These are phyloP conservation scores for Chamaecrista fasciculata DNA, from an alignment of 306 rosid species.

Conservation along the genomic window DNA sequence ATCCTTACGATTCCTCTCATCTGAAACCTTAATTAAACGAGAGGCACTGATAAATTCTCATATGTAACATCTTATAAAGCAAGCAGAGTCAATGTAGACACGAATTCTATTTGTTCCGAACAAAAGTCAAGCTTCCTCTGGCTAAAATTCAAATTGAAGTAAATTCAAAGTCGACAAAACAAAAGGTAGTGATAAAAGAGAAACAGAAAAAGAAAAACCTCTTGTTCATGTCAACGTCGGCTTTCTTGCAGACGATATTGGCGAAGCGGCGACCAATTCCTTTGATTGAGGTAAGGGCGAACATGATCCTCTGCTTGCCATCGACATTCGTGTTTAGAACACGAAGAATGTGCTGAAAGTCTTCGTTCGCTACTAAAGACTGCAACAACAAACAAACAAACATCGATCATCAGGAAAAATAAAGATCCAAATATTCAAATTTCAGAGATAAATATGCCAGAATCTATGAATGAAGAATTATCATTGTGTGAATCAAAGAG, in stretches of 20 bases:
- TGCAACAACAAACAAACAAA: background rate
- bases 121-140: background rate
- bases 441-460: background rate
- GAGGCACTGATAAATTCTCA: background rate
- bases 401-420: background rate
- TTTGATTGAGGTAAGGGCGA: constrained; percentile 15
- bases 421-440: too few relatives aligned
- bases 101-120: too few relatives aligned
- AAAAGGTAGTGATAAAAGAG: background rate
- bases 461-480: background rate
- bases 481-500: background rate
- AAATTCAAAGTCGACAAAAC: background rate
- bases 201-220: background rate
- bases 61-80: background rate
- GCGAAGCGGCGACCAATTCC: constrained; percentile 26
- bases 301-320: constrained; percentile 18
- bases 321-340: constrained; percentile 7
- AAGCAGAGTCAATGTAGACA: background rate
- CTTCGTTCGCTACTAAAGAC: constrained; percentile 14
- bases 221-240: constrained; percentile 24
- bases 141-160: background rate
- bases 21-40: background rate
- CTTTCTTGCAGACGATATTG: constrained; percentile 35
- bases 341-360: constrained; percentile 22
- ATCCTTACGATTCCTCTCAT: background rate